A percentile compares a stretch with the other conserved stretches of the same genome.
These are phyloP conservation scores for Tricholoma bakamatsutake DNA, from an alignment of 768 basidiomycete species.

Conservation along the genomic window DNA sequence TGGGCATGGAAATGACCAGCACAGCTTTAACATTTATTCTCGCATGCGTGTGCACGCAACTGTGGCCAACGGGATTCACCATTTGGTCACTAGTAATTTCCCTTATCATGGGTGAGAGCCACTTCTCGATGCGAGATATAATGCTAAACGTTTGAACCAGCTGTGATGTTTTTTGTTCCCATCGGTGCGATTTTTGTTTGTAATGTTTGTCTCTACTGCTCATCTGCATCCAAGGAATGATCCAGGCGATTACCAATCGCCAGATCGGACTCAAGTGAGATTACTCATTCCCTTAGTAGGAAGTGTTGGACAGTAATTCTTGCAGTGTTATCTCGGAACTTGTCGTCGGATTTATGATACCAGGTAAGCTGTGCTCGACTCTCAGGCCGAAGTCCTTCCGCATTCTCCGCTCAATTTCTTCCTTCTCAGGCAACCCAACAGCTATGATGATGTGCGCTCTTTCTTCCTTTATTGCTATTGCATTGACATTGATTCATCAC, in stretches of 20 bases:
- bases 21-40: slow-evolving; percentile 52
- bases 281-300: not conserved
- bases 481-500: slow-evolving; percentile 2
- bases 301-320: not conserved
- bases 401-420: not conserved
- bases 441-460: slow-evolving; percentile 64
- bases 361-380: slow-evolving; percentile 22
- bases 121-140: not conserved
- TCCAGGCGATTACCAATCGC: slow-evolving; percentile 78
- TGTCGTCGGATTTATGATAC: slow-evolving; percentile 55
- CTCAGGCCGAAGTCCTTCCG: not conserved
- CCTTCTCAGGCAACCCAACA: slow-evolving; percentile 55
- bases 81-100: slow-evolving; percentile 62
- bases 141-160: slow-evolving; percentile 16
- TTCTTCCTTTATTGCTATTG: not conserved
- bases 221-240: slow-evolving; percentile 38
- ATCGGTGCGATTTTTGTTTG: slow-evolving; percentile 40
- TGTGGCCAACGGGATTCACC: slow-evolving; percentile 64
- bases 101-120: slow-evolving; percentile 34
- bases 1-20: not conserved
- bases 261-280: slow-evolving; percentile 52
- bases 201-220: not conserved
- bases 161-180: slow-evolving; percentile 60
- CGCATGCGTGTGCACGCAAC: slow-evolving; percentile 51
- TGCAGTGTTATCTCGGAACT: slow-evolving; percentile 66